Percentiles rank a stretch among this genome's conserved stretches.
phyloP scores from a whole-genome alignment of 2,329 filamentous ascomycete species.

The Thelonectria discophora region DNA sequence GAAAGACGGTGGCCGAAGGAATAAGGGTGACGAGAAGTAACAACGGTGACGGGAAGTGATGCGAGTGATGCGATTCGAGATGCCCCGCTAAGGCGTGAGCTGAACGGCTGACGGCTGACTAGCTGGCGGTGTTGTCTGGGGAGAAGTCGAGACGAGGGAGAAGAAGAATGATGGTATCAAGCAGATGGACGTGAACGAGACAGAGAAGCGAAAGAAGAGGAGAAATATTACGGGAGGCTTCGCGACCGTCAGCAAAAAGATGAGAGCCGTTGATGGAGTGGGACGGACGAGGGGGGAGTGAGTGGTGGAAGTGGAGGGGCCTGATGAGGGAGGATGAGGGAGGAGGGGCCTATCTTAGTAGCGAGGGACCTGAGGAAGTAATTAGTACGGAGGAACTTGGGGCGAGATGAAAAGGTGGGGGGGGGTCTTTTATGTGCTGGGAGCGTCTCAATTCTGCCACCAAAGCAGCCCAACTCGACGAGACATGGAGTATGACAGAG shows the following conservation, averaged over 20 bases:
- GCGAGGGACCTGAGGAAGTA: neutral
- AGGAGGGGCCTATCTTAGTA: neutral
- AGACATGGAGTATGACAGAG: neutral
- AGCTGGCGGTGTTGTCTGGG: neutral
- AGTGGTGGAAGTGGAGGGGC: slow-evolving; percentile 6
- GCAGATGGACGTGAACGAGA: neutral
- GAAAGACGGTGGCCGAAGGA: slow-evolving; percentile 1
- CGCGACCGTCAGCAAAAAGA: slow-evolving; percentile 21
- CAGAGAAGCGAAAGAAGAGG: slow-evolving; percentile 2
- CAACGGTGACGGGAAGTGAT: slow-evolving; percentile 2
- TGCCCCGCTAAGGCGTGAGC: slow-evolving; percentile 26
- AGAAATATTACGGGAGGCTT: slow-evolving; percentile 11
- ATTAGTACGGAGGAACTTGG: neutral
- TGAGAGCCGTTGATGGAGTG: slow-evolving; percentile 3
- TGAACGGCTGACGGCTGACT: neutral
- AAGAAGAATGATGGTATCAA: neutral
- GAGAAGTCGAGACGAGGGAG: neutral
- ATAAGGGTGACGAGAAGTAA: slow-evolving; percentile 22
- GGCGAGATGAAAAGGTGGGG: slow-evolving; percentile 12
- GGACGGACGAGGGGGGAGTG: neutral
- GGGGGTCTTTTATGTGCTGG: neutral
- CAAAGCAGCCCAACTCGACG: too few species aligned
- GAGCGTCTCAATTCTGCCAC: too few species aligned
- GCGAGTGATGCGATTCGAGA: slow-evolving; percentile 15
- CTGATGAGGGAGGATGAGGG: neutral